phyloP scores from a whole-genome alignment of 2,329 filamentous ascomycete genomes.

The Coniella vitis region DNA sequence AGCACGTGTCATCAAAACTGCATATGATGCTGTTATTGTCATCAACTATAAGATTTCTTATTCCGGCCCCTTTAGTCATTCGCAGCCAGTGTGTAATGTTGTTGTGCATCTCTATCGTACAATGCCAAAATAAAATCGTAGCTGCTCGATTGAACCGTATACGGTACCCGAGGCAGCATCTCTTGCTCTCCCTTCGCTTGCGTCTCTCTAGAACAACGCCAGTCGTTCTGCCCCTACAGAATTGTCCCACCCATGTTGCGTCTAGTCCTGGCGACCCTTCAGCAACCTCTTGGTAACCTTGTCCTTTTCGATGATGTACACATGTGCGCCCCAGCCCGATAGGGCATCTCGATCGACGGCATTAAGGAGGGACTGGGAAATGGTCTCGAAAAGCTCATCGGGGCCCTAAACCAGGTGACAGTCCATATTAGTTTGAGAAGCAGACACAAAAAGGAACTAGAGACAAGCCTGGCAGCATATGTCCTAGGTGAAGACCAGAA shows the following conservation, averaged over 20 bases:
- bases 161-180: constrained; percentile 6
- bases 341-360: constrained; percentile 94
- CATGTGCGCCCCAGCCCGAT: constrained; percentile 96
- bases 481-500: neutral
- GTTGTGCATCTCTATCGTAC: constrained; percentile 16
- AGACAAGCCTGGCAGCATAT: neutral
- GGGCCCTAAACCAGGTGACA: constrained; percentile 51
- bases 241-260: constrained; percentile 13
- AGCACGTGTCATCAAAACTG: too few species aligned
- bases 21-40: neutral
- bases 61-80: constrained; percentile 6
- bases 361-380: constrained; percentile 91
- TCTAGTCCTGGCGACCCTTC: constrained; percentile 96
- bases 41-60: neutral
- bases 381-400: constrained; percentile 95
- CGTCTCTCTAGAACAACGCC: neutral
- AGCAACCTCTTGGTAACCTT: constrained; percentile 98
- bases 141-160: constrained; percentile 9
- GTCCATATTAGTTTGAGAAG: neutral
- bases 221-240: constrained; percentile 5
- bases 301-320: constrained; percentile 99
- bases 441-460: too few species aligned
- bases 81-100: constrained; percentile 9
- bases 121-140: constrained; percentile 13
- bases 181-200: constrained; percentile 1